Percentiles rank a stretch among this genome's conserved stretches.
phyloP scores from a whole-genome alignment of 495 filamentous ascomycete genomes.

The Daldinia childiae region DNA sequence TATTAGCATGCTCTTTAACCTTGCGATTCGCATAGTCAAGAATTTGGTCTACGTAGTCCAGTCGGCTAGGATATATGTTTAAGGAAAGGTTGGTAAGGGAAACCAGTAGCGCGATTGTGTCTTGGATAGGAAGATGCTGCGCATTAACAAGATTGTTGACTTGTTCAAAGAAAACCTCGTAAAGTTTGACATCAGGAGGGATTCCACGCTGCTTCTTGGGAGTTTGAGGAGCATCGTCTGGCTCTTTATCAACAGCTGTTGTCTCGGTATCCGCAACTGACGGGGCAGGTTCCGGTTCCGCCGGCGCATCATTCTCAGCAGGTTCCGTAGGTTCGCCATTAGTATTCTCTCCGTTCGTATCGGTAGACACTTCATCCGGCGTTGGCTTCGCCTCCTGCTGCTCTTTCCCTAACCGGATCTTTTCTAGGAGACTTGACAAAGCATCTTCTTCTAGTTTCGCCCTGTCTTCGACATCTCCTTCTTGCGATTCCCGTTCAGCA shows the following conservation, averaged over 20 bases:
- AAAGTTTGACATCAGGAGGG: conserved; percentile 86
- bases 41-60: conserved; percentile 97
- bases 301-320: conserved; percentile 49
- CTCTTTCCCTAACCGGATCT: conserved; percentile 75
- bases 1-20: conserved; percentile 88
- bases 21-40: conserved; percentile 89
- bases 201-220: conserved; percentile 71
- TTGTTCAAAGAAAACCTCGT: conserved; percentile 97
- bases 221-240: conserved; percentile 46
- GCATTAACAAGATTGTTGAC: conserved; percentile 91
- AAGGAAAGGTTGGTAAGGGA: conserved; percentile 92
- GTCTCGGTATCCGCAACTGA: conserved; percentile 56
- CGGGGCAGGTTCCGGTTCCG: conserved; percentile 48
- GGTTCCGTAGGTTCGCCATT: conserved; percentile 44
- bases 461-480: conserved; percentile 72
- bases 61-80: conserved; percentile 89
- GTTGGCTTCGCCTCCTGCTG: conserved; percentile 46
- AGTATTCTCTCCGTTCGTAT: conserved; percentile 47
- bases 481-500: conserved; percentile 85
- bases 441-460: conserved; percentile 86
- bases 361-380: conserved; percentile 28
- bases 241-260: conserved; percentile 51
- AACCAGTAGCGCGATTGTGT: conserved; percentile 90
- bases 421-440: conserved; percentile 75
- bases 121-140: conserved; percentile 90